Evolutionary conservation across 2,329 filamentous ascomycete species (phyloP).

Genomic region (Leptographium procerum): DNA sequence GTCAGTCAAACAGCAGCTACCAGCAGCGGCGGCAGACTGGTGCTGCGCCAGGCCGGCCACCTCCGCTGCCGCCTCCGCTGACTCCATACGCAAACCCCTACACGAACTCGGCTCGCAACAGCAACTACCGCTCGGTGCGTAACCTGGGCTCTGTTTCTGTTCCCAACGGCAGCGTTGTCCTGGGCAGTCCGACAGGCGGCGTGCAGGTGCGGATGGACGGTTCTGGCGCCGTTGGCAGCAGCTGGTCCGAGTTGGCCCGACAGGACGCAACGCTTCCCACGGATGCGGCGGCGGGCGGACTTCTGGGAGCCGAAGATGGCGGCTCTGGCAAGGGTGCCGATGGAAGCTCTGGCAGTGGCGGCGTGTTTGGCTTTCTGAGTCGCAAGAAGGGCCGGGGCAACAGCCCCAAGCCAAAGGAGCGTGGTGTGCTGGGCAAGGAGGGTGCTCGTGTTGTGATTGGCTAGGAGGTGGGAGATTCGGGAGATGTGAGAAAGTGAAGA

Average conservation of each 20-base stretch:
- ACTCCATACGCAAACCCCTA: slow-evolving; percentile 38
- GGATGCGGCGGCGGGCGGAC: slow-evolving; percentile 44
- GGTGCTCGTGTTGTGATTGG: slow-evolving; percentile 75
- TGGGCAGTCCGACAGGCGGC: slow-evolving; percentile 68
- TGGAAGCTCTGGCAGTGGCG: slow-evolving; percentile 43
- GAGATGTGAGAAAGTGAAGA: not conserved
- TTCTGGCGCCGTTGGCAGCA: slow-evolving; percentile 32
- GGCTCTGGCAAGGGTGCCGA: slow-evolving; percentile 36
- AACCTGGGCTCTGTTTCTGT: slow-evolving; percentile 25
- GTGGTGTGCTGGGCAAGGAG: slow-evolving; percentile 88
- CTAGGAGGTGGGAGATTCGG: slow-evolving; percentile 22
- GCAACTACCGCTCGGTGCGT: slow-evolving; percentile 1
- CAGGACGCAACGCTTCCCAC: slow-evolving; percentile 65
- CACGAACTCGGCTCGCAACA: slow-evolving; percentile 18
- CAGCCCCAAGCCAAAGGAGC: slow-evolving; percentile 88
- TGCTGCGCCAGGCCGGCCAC: slow-evolving; percentile 16
- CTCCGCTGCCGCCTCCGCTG: slow-evolving; percentile 21
- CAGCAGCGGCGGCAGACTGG: slow-evolving; percentile 8
- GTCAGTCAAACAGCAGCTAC: slow-evolving; percentile 15
- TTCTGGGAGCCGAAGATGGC: slow-evolving; percentile 37
- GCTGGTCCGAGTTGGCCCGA: slow-evolving; percentile 83
- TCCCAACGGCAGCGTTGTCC: slow-evolving; percentile 53
- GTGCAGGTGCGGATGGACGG: slow-evolving; percentile 87
- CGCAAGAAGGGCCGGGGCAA: slow-evolving; percentile 82
- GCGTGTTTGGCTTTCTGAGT: slow-evolving; percentile 82